Conservation (phyloP, 2,329 filamentous ascomycete species). For the Reticulascus tulasneorum region DNA sequence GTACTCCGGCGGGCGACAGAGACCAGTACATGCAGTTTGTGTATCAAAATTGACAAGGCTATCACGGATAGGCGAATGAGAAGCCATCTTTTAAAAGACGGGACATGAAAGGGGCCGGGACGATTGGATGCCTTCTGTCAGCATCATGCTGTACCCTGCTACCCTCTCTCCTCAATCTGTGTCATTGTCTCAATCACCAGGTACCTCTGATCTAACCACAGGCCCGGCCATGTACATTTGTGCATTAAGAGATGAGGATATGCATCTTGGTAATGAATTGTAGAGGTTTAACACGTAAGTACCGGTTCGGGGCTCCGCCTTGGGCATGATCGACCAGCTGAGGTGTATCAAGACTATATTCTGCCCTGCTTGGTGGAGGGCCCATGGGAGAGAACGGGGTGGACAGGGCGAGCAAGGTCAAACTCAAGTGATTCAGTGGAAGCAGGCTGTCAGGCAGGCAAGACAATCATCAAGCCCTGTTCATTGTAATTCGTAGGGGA, state of each 20-base stretch:
- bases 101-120: slow-evolving; percentile 1
- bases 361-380: no score
- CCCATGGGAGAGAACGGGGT: no score
- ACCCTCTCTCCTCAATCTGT: no score
- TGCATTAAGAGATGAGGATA: slow-evolving; percentile 4
- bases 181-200: no score
- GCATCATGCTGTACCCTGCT: slow-evolving; percentile 5
- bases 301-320: slow-evolving; percentile 4
- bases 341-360: slow-evolving; percentile 6
- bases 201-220: slow-evolving; percentile 2
- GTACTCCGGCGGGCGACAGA: slow-evolving; percentile 8
- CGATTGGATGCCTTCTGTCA: slow-evolving; percentile 2
- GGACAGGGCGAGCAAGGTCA: no score
- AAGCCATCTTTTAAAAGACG: background rate
- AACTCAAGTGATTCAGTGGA: no score
- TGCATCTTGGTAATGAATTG: no score
- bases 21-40: slow-evolving; percentile 4
- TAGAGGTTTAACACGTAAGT: slow-evolving; percentile 7
- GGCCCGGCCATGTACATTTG: slow-evolving; percentile 1
- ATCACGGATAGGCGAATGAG: slow-evolving; percentile 3
- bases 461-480: no score
- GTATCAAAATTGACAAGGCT: slow-evolving; percentile 6
- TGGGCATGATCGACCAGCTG: slow-evolving; percentile 7
- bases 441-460: no score
- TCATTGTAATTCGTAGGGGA: no score